Evolutionary conservation across 208 protist species (phyloP).

Genomic region (Leishmania arabica): DNA sequence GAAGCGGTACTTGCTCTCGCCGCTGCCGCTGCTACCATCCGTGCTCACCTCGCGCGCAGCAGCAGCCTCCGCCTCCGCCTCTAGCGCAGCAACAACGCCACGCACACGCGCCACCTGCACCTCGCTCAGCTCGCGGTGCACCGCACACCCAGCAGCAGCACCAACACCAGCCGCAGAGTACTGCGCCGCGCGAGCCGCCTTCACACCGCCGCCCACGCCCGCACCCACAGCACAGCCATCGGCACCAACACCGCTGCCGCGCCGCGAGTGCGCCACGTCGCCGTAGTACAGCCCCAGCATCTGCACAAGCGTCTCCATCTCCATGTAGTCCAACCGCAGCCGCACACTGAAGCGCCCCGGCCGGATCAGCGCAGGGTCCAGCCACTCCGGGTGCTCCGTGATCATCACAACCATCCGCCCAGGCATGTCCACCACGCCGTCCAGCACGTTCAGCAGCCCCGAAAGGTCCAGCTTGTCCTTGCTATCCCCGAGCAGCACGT

Average conservation of each 20-base stretch:
- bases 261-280: constrained; percentile 22
- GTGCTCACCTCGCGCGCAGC: not conserved
- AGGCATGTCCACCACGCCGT: constrained; percentile 88
- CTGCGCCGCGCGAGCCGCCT: constrained; percentile 15
- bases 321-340: constrained; percentile 78
- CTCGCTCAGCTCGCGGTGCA: constrained; percentile 37
- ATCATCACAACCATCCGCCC: constrained; percentile 89
- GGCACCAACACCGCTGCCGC: not conserved
- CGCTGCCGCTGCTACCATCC: not conserved
- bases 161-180: constrained; percentile 26
- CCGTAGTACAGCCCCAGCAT: constrained; percentile 88
- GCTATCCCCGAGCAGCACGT: constrained; percentile 20
- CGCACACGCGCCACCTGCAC: constrained; percentile 38
- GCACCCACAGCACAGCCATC: not conserved
- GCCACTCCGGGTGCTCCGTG: constrained; percentile 83
- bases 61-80: constrained; percentile 35
- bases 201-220: constrained; percentile 1
- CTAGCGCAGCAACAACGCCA: constrained; percentile 30
- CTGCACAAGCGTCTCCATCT: constrained; percentile 43
- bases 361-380: constrained; percentile 89
- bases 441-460: constrained; percentile 90
- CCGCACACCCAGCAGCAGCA: constrained; percentile 34
- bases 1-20: constrained; percentile 35
- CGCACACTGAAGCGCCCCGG: constrained; percentile 82
- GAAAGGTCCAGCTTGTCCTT: constrained; percentile 80